Evolutionary conservation across 805 yeast genomes (phyloP), one percentile per base, ranked within the genome.

Genomic region (Suhomyces kilbournensis): DNA sequence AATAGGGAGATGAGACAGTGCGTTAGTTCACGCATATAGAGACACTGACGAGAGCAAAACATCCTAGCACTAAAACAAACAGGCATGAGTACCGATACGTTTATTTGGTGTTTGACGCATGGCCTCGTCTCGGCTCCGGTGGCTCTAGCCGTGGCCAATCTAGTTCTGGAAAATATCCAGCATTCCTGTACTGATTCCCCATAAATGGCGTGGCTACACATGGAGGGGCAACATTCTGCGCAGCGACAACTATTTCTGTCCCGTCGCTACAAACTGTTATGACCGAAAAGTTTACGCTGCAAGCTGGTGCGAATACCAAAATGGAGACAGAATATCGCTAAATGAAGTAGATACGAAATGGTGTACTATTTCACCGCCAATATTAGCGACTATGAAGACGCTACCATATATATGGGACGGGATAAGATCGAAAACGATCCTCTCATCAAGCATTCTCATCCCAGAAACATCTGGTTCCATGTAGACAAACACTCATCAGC

Each of bases 401-500:
- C 55, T 39, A 58, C 62, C 25, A 65, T 85, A 6, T 85, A 82
- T 59, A 83, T 86, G 84, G 96, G 96, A 3, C 83, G 79, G 60
- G 88, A 89, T 64, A 87, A 86, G 66, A 74, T 76, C 49, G 96
- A 89, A 68, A 88, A 73, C 56, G 78, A 74, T 49, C 76, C 74
- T 10, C 57, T 72, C 35, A 69, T 88, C 52, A 83, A 82, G 62
- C 78, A 81, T 59, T 88, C 92, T 0, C 78, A 80, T 55, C 83
- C 82, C 23, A 80, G 79, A 53, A 85, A 87, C 63, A 70, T 86
- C 3, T 88, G 96, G 93, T 88, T 89, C 62, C 96, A 88, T 66
- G 90, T 86, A 7, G 92, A 86, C 58, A 85, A 84, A 57, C 73
- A 82, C 46, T 84, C 90, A 3, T 84, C 90, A 44, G 94, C 92